These are phyloP conservation scores for Jamesozyma spencerorum DNA, from an alignment of 805 yeast genomes.

Conservation along the genomic window DNA sequence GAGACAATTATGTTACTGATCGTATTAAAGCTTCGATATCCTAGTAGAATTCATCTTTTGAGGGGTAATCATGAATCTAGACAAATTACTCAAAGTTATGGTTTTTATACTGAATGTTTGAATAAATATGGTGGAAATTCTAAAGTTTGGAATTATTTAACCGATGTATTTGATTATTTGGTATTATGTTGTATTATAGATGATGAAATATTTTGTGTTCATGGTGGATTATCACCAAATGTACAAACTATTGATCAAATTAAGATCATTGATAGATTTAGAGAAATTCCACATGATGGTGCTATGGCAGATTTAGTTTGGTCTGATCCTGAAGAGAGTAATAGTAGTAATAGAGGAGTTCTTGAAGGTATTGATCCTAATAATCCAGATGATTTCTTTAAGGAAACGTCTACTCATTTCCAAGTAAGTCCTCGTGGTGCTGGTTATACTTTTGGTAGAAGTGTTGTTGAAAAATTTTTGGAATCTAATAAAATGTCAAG, in stretches of 20 bases:
- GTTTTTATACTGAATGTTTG: conserved; percentile 90
- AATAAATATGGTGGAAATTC: conserved; percentile 69
- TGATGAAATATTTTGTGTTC: conserved; percentile 84
- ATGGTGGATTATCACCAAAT: conserved; percentile 93
- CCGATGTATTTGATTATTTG: conserved; percentile 86
- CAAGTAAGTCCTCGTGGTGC: conserved; percentile 93
- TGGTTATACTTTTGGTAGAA: conserved; percentile 90
- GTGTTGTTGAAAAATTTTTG: conserved; percentile 80
- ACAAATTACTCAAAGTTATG: conserved; percentile 94
- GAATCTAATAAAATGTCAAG: conserved; percentile 69
- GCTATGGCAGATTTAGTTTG: conserved; percentile 99
- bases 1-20: conserved; percentile 84
- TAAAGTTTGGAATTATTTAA: conserved; percentile 81
- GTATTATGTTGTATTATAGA: conserved; percentile 86
- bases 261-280: conserved; percentile 77
- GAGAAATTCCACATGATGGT: conserved; percentile 97
- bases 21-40: conserved; percentile 79
- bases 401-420: conserved; percentile 44
- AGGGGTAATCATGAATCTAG: conserved; percentile 96
- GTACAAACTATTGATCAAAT: conserved; percentile 92
- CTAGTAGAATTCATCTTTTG: conserved; percentile 68
- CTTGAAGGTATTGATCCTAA: conserved; percentile 23
- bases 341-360: conserved; percentile 20
- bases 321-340: conserved; percentile 93
- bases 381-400: conserved; percentile 15